Conservation (phyloP, 2,329 filamentous ascomycete genomes). For the Colletotrichum phormii region DNA sequence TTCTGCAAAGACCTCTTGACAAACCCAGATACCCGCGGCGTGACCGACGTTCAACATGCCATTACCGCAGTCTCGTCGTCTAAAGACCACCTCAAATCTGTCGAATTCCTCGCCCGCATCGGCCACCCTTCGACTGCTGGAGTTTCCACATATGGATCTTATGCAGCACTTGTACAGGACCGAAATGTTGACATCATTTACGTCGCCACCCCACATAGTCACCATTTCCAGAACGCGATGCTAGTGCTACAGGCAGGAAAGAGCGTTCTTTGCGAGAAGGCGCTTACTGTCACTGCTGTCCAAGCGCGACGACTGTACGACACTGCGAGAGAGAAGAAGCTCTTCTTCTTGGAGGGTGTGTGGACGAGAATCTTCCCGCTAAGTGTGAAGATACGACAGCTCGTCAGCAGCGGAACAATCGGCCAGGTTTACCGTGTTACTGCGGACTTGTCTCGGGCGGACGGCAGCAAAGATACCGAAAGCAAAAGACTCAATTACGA, state of each 20-base stretch:
- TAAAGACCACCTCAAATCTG: slow-evolving; percentile 80
- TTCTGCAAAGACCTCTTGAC: slow-evolving; percentile 84
- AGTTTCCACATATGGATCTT: slow-evolving; percentile 82
- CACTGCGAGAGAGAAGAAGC: slow-evolving; percentile 76
- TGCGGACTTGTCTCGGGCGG: slow-evolving; percentile 71
- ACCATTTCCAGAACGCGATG: slow-evolving; percentile 92
- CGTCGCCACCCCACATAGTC: slow-evolving; percentile 89
- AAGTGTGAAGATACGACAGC: slow-evolving; percentile 77
- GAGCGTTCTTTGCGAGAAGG: slow-evolving; percentile 90
- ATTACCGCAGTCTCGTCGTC: slow-evolving; percentile 81
- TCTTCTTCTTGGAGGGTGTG: slow-evolving; percentile 87
- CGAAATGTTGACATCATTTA: slow-evolving; percentile 86
- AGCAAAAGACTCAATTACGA: slow-evolving; percentile 60
- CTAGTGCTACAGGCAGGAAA: slow-evolving; percentile 84
- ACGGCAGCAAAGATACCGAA: slow-evolving; percentile 68
- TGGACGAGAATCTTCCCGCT: slow-evolving; percentile 92
- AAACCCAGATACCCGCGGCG: slow-evolving; percentile 76
- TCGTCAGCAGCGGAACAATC: slow-evolving; percentile 66
- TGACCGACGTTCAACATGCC: slow-evolving; percentile 79
- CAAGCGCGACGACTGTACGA: slow-evolving; percentile 81
- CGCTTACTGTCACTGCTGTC: slow-evolving; percentile 84
- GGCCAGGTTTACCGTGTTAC: slow-evolving; percentile 70
- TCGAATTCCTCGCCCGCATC: slow-evolving; percentile 84
- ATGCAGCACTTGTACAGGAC: slow-evolving; percentile 83
- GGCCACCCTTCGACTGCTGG: slow-evolving; percentile 73